Evolutionary conservation across 768 basidiomycete species (phyloP), one percentile per base, ranked within the genome.

Genomic region (Pleurotus citrinopileatus): DNA sequence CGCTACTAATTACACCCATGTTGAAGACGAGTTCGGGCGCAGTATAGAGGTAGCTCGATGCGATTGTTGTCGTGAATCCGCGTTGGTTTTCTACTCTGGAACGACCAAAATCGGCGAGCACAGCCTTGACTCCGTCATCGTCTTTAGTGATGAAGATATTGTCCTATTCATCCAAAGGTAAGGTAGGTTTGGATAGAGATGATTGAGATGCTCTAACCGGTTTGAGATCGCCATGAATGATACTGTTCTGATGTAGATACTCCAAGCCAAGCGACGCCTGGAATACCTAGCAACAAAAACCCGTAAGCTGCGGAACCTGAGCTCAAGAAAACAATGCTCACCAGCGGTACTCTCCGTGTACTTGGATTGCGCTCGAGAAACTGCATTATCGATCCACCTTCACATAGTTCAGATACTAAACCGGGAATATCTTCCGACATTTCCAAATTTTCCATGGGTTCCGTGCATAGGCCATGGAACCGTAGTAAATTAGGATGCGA

Each of bases 11-110:
- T n/a, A 48, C n/a, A 26, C 7, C 52, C 55, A 34, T 37, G 46
- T 62, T 50, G n/a, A 50, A 61, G 20, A 50, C 57, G 42, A 61
- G 44, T 25, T 54, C 53, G 15, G 53, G 53, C 13, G 53, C 53
- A 4, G 40, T 45, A 25, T 26, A 28, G 15, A n/a, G 22, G 42
- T 27, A 27, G n/a, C 17, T 32, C 20, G 25, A 19, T 3, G 42
- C 27, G 15, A 32, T 9, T 2, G 12, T 32, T 3, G 54, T 55
- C 15, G 54, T 34, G 29, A 20, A 55, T 9, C 54, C 54, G 8
- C 20, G 8, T 3, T 13, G 45, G 15, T 26, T 26, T 9, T 25
- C 17, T 12, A 44, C 23, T 27, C 43, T 44, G 22, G 43, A 44
- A 17, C 43, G 43, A 12, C 43, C 43, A 27, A 44, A 44, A 4